These are phyloP conservation scores for Corniculantispora saksenae DNA, from an alignment of 2,329 filamentous ascomycete species.

Conservation along the genomic window DNA sequence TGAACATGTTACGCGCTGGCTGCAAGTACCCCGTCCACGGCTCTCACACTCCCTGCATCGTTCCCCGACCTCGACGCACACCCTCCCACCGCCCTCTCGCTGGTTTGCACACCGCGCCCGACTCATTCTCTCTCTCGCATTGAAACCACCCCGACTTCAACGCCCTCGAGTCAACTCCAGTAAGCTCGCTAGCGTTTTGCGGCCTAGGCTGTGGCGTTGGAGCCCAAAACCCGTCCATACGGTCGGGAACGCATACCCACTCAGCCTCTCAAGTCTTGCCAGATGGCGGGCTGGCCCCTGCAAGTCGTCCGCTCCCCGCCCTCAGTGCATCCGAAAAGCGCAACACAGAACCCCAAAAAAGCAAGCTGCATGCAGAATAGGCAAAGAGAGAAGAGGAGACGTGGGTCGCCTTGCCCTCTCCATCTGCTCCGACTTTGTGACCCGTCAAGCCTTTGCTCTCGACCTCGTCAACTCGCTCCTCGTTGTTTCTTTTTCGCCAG, in stretches of 20 bases:
- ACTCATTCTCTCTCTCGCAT: slow-evolving; percentile 6
- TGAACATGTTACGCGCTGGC: background rate
- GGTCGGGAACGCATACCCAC: slow-evolving; percentile 19
- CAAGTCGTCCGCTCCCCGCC: slow-evolving; percentile 17
- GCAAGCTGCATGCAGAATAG: slow-evolving; percentile 17
- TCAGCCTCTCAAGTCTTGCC: background rate
- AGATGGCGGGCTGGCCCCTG: slow-evolving; percentile 14
- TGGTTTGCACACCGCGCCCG: slow-evolving; percentile 11
- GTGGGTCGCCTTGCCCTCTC: slow-evolving; percentile 7
- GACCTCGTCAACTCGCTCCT: background rate
- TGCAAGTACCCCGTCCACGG: background rate
- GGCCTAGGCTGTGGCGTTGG: slow-evolving; percentile 16
- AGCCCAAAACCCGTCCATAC: slow-evolving; percentile 19
- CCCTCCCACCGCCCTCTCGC: slow-evolving; percentile 6
- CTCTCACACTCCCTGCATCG: slow-evolving; percentile 4
- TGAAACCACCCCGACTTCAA: background rate
- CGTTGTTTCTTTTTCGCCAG: background rate
- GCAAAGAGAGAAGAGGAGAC: slow-evolving; percentile 20
- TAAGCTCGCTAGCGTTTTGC: slow-evolving; percentile 5
- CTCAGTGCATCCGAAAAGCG: slow-evolving; percentile 18
- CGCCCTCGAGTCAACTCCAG: slow-evolving; percentile 13
- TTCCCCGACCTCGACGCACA: background rate
- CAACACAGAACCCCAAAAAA: slow-evolving; percentile 20
- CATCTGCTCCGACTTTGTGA: slow-evolving; percentile 1
- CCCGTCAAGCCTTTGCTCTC: background rate